Evolutionary conservation across 176 grass and related monocot species (phyloP).

Genomic region (Zea luxurians): DNA sequence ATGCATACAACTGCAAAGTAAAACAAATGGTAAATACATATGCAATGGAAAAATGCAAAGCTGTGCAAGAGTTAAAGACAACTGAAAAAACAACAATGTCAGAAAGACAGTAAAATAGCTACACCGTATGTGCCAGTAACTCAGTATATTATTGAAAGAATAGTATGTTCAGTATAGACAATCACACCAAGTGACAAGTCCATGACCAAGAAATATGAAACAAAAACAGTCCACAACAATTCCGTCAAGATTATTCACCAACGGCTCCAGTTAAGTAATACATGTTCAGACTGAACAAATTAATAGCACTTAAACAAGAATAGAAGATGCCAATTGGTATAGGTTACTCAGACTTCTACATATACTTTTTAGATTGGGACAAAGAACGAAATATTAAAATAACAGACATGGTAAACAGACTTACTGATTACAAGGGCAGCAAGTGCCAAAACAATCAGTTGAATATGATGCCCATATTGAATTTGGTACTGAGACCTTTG

Average conservation of each 20-base stretch:
- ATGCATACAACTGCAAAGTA: constrained; percentile 44
- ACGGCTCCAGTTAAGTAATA: neutral
- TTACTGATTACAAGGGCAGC: constrained; percentile 56
- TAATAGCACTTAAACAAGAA: constrained; percentile 10
- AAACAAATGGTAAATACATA: constrained; percentile 29
- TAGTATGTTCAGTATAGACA: neutral
- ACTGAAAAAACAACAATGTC: neutral
- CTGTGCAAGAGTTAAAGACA: neutral
- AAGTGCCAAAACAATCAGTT: constrained; percentile 41
- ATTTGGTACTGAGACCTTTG: constrained; percentile 80
- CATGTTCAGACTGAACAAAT: neutral
- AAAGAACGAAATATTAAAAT: constrained; percentile 16
- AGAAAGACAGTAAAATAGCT: neutral
- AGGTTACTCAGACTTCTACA: neutral
- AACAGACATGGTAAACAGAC: constrained; percentile 11
- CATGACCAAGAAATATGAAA: constrained; percentile 14
- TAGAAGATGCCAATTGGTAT: neutral
- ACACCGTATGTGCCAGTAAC: neutral
- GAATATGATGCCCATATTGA: constrained; percentile 55
- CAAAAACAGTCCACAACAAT: neutral
- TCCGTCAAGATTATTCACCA: neutral
- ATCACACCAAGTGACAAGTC: neutral
- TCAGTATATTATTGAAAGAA: neutral
- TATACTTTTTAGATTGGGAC: neutral
- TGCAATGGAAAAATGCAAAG: neutral